Base-by-base conservation (phyloP, 805 yeast genomes). In the Yamadazyma insecticola region DNA sequence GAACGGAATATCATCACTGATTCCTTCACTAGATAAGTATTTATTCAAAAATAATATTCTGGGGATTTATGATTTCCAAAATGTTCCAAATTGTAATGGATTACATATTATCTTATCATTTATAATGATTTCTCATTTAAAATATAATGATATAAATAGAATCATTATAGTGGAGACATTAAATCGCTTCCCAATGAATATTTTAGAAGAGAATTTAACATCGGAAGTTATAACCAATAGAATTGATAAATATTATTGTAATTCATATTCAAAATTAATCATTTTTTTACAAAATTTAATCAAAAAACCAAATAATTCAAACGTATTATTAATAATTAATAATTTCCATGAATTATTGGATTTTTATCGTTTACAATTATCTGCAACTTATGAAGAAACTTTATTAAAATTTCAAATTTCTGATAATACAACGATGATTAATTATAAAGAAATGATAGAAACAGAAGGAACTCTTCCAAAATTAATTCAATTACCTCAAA, bases 271-370 rank as follows among this genome's bases (percentile, higher is more conserved):
- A 3, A 40, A 53, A 32, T 23, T 58, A 13, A 48, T 50, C 13
- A 45, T 55, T 23, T 32, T n/a, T n/a, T n/a, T n/a, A n/a, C n/a
- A n/a, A n/a, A n/a, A n/a, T n/a, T n/a, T n/a, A n/a, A n/a, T 36
- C n/a, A 35, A 1, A 21, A 30, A 4, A 17, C 24, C 19, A 3
- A 19, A 3, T 13, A 35, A 9, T 30, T 37, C 10, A 19, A 27
- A 13, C 37, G 39, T 51, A 4, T 28, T 63, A 13, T 28, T 60
- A 12, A 31, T 63, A 2, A 33, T 63, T 14, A 43, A 55, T 21
- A 51, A 53, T 24, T 52, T 61, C 38, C 67, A 63, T 39, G 67
- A 63, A 19, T 21, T 55, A 15, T 26, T 60, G 4, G 69, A 64
- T 24, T 36, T 51, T 15, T 64, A 63, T 37, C 52, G 50, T 20